Base-by-base conservation (phyloP, 2,329 filamentous ascomycete species). In the Monascus ruber region DNA sequence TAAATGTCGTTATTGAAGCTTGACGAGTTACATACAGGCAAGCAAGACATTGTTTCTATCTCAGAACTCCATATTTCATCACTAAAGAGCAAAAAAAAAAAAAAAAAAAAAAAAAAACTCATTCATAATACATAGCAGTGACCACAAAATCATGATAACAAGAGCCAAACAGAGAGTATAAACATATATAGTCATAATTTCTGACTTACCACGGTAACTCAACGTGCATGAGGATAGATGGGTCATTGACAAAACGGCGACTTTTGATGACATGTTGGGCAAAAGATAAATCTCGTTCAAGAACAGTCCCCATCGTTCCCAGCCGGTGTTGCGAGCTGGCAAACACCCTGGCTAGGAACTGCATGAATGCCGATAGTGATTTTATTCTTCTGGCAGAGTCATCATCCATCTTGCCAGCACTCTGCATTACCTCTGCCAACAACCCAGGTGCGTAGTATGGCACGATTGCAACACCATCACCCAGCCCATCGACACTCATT, bases 361-460 rank as follows among this genome's bases (percentile, higher is more conserved):
- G n/a, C 39, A 49, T 40, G 31, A 44, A 45, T 5, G 41, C 43
- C 17, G n/a, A 24, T 33, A 47, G n/a, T 25, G 24, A n/a, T 5
- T 42, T n/a, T 1, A 35, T 26, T 10, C 7, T 5, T 4, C 6
- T 35, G 11, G 46, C 42, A 6, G 38, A 47, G 6, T 49, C 39
- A 31, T 49, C 45, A 1, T 38, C 47, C 10, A 40, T 42, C 35
- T 55, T 47, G 6, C 6, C 28, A 29, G 6, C 10, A 17, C 17
- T 2, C 6, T 3, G 28, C 29, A 64, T 47, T 1, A 49, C 53
- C 33, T 56, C 54, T 5, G 52, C 51, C 25, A 62, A 46, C 8
- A 64, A 48, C 2, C 59, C 60, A 2, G 63, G 62, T 43, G 60
- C 59, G 33, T 66, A 66, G 28, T 62, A 64, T 4, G 58, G 56